Evolutionary conservation across 192 early-diverging fungal species (phyloP).

Genomic region (Pecoramyces ruminantium): DNA sequence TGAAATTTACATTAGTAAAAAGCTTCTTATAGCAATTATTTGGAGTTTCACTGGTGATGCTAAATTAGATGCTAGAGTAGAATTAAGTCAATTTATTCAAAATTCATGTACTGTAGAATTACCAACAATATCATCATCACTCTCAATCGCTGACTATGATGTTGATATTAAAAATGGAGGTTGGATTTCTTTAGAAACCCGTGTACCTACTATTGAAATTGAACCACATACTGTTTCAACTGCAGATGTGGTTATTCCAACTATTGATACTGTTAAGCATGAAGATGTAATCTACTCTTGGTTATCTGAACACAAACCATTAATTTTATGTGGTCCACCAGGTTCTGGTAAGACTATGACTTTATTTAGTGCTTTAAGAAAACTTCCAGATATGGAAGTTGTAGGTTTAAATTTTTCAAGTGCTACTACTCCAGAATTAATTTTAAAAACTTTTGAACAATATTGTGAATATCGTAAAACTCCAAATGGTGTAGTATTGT

Average conservation of each 20-base stretch:
- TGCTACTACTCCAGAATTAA: constrained; percentile 87
- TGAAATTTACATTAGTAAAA: constrained; percentile 64
- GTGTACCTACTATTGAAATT: constrained; percentile 87
- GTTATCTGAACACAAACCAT: constrained; percentile 85
- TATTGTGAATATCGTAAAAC: constrained; percentile 97
- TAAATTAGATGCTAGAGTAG: constrained; percentile 44
- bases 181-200: constrained; percentile 78
- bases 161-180: constrained; percentile 59
- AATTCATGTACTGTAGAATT: constrained; percentile 56
- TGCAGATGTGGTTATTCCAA: constrained; percentile 91
- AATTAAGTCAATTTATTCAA: constrained; percentile 68
- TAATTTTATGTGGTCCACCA: constrained; percentile 95
- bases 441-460: constrained; percentile 91
- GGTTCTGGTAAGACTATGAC: constrained; percentile 99
- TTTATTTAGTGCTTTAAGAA: constrained; percentile 83
- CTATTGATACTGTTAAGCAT: constrained; percentile 91
- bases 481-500: constrained; percentile 70
- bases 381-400: constrained; percentile 87
- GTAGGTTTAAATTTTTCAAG: constrained; percentile 97
- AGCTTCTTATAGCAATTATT: constrained; percentile 62
- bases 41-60: constrained; percentile 95
- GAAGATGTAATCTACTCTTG: constrained; percentile 90
- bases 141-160: constrained; percentile 76
- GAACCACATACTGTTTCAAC: constrained; percentile 75
- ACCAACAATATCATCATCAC: constrained; percentile 20